Evolutionary conservation across 2,329 filamentous ascomycete genomes (phyloP).

Genomic region (Scortechinia acanthostroma): DNA sequence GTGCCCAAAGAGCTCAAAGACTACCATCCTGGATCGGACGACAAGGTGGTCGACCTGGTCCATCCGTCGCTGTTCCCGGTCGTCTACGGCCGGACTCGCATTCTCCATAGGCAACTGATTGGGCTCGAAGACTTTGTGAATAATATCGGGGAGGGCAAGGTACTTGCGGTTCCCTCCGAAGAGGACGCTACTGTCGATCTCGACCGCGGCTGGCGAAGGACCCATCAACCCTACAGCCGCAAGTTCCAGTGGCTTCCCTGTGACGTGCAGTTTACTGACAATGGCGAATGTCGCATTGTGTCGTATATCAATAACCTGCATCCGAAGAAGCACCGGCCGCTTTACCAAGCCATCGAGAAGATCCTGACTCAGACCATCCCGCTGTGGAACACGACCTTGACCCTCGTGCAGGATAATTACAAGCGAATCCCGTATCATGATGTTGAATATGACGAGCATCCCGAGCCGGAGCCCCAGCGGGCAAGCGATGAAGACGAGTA

Average conservation of each 20-base stretch:
- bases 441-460: constrained; percentile 8
- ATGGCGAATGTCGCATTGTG: constrained; percentile 25
- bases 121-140: constrained; percentile 18
- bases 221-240: constrained; percentile 9
- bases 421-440: constrained; percentile 13
- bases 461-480: constrained; percentile 5
- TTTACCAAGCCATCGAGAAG: constrained; percentile 31
- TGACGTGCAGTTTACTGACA: constrained; percentile 30
- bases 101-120: constrained; percentile 23
- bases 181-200: not conserved
- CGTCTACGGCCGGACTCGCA: constrained; percentile 37
- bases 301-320: constrained; percentile 48
- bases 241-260: constrained; percentile 39
- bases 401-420: constrained; percentile 3
- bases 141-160: constrained; percentile 15
- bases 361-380: constrained; percentile 31
- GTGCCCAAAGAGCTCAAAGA: constrained; percentile 40
- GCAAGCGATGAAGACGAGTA: constrained; percentile 5
- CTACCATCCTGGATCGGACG: constrained; percentile 51
- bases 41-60: constrained; percentile 52
- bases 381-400: constrained; percentile 28
- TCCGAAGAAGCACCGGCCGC: constrained; percentile 22
- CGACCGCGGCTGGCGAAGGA: not conserved
- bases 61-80: constrained; percentile 59
- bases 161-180: constrained; percentile 10